Evolutionary conservation across 2,329 filamentous ascomycete genomes (phyloP), one percentile per base, ranked within the genome.

Genomic region (Ophiostoma novo-ulmi): DNA sequence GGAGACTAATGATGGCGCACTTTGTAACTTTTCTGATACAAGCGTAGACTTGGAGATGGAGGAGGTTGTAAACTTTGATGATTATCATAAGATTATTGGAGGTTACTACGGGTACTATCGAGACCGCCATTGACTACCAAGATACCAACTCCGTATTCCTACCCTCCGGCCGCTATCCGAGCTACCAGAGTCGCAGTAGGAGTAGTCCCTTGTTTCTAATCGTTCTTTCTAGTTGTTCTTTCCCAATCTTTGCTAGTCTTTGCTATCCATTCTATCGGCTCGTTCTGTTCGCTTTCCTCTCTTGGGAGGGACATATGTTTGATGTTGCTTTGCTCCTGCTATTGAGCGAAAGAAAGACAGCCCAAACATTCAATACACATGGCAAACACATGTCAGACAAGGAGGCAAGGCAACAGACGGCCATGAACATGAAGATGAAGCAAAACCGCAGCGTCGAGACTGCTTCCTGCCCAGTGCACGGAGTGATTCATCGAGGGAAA

Each of bases 371-470:
- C 1, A 22, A 70, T 20, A 48, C 41, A 61, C 69, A 64, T 64
- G 64, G 69, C 58, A 70, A 67, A 67, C 64, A 67, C 63, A 67
- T 70, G 69, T 48, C 36, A 58, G 48, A 67, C 69, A 70, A 61
- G 69, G 61, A 63, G 58, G 7, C 58, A 5, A 52, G 13, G 26
- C 58, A 35, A 17, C 26, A 35, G 22, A 22, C n/a, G 10, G n/a
- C 48, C 14, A 14, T 44, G 14, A 44, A 48, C 17, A 20, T 20
- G 17, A 48, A 20, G 41, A 20, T 48, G 13, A 20, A 48, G 44
- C 44, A 48, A 48, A 48, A n/a, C 44, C 1, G 14, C 17, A n/a
- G 31, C 38, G 38, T 13, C 26, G 36, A 35, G 26, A 35, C 58
- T 13, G 55, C 22, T 26, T 22, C 8, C 11, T 14, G 58, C 58